phyloP scores from a whole-genome alignment of 345 rosid genomes.

The Psidium guajava region DNA sequence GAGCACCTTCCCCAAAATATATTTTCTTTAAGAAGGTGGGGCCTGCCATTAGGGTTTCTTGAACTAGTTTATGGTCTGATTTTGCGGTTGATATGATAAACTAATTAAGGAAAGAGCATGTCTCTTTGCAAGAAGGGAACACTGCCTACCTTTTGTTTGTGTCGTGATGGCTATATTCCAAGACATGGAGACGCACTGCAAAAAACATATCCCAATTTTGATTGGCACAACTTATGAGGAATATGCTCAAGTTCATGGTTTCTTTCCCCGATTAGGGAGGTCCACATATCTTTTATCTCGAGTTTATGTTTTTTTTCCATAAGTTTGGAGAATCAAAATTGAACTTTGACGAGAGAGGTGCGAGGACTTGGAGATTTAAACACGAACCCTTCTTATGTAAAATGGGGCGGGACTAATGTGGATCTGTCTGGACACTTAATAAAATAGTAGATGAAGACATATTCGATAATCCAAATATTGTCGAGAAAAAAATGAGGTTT shows the following conservation, averaged over 20 bases:
- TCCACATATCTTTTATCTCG: neutral
- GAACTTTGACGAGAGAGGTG: neutral
- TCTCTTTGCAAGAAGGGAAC: neutral
- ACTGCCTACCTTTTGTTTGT: neutral
- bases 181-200: neutral
- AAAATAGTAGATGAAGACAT: neutral
- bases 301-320: neutral
- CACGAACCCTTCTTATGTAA: neutral
- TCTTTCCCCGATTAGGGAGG: neutral
- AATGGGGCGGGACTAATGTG: neutral
- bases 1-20: neutral
- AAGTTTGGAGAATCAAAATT: neutral
- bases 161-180: neutral
- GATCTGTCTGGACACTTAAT: neutral
- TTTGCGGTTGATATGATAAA: neutral
- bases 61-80: neutral
- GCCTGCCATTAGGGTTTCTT: neutral
- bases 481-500: neutral
- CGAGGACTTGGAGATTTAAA: neutral
- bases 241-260: neutral
- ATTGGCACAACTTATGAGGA: neutral
- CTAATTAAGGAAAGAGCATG: neutral
- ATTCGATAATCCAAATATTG: neutral
- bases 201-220: neutral
- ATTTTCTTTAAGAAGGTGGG: neutral